Base-by-base conservation (phyloP, 2,329 filamentous ascomycete species). In the Trichoderma afroharzianum region DNA sequence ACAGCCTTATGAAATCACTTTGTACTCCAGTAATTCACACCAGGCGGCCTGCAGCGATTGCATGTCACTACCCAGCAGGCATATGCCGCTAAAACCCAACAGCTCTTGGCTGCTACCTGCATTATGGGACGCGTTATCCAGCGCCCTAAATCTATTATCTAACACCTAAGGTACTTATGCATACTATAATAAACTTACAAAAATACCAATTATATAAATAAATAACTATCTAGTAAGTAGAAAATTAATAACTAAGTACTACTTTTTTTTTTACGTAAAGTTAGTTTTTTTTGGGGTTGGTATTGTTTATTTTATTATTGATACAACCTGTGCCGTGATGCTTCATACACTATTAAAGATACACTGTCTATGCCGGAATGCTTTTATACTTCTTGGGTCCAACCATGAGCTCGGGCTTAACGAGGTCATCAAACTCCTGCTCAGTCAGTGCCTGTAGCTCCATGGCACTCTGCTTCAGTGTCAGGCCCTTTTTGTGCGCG, bases 401-500 rank as follows among this genome's bases (percentile, higher is more conserved):
- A 79, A 99, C 87, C 95, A 99, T 99, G 80, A 98, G 88, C 86
- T 98, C 95, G 28, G 96, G 96, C 78, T 91, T 90, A 76, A 99
- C 96, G 75, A 97, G 87, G 76, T 89, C 87, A 83, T 98, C 94
- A 80, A 98, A 98, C 80, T 98, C 95, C 79, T 93, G 93, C 80
- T 91, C 90, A 75, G 91, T 95, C 76, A 98, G 86, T 59, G 94
- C 95, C 76, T 97, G 89, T 76, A 99, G 88, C 87, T 98, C 93
- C 87, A 98, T 90, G 24, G 96, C 95, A 79, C 92, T 95, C 85
- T 97, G 85, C 88, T 98, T 98, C 72, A 99, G 88, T 28, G 94
- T 98, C 66, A 95, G 84, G 39, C 94, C 94, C 90, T 98, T 98
- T 90, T 98, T 98, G 87, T 99, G 96, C 18, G 96, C 96, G 80